Evolutionary conservation across 176 grass and related monocot genomes (phyloP), one percentile per base, ranked within the genome.

Genomic region (Aegilops longissima): DNA sequence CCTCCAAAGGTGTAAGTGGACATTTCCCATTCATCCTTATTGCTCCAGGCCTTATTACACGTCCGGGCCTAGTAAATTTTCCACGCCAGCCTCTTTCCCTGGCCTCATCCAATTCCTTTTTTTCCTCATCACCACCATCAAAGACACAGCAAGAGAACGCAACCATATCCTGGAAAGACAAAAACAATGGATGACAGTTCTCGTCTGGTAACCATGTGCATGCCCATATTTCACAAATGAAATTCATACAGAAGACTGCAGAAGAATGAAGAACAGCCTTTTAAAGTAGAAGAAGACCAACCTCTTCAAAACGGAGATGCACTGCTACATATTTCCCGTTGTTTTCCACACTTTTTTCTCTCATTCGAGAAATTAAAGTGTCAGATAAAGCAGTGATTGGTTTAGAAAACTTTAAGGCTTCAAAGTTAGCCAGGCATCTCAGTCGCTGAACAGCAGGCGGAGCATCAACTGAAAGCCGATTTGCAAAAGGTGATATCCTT

Each of bases 221-320:
- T 31, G 52, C 39, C 49, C 20, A 70, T 36, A 61, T 40, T 78
- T 72, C n/a, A 82, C 16, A 54, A 77, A 20, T 24, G 29, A 18
- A 64, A 82, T 78, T 70, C 5, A 30, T 45, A 63, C 16, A 62
- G 36, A 84, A 88, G 56, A 88, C 35, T 45, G 17, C 10, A 62
- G 36, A 84, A 88, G 56, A 88, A 47, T 45, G 18, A 40, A 54
- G 33, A 11, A 27, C 12, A 66, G 63, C 80, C 5, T 61, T 73
- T 58, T 38, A 62, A n/a, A 77, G 42, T 80, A 58, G 79, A 77
- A 58, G 79, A 77, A 85, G 78, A 88, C 69, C 62, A 79, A 99
- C 97, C 97, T 99, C 92, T 93, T 99, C 97, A 91, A 99, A 99
- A 31, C 94, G 97, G 76, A 99, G 89, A 97, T 99, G 94, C 25